Percentiles rank a stretch among this genome's conserved stretches.
These are phyloP conservation scores for Cystobasidium pallidum DNA, from an alignment of 1,284 basidiomycete genomes.

Conservation along the genomic window DNA sequence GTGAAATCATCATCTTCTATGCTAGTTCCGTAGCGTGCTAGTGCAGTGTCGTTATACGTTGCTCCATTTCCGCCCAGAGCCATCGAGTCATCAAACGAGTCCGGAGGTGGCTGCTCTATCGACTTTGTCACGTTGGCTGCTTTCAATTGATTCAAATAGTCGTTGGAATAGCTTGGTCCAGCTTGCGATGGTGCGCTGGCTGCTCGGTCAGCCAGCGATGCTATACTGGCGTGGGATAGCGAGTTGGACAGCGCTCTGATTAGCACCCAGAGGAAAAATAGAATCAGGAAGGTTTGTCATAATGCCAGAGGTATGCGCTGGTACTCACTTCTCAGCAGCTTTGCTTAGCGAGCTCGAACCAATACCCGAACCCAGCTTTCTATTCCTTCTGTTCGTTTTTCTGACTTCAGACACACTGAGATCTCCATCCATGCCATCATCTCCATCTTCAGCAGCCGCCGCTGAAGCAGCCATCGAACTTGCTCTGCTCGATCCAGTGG, in stretches of 20 bases:
- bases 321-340: conserved; percentile 37
- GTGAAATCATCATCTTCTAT: conserved; percentile 18
- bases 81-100: conserved; percentile 14
- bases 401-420: conserved; percentile 17
- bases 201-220: conserved; percentile 19
- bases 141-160: conserved; percentile 43
- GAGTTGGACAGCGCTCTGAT: conserved; percentile 27
- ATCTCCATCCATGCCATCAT: conserved; percentile 32
- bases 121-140: conserved; percentile 22
- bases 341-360: conserved; percentile 21
- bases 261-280: background rate
- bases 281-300: too few species aligned
- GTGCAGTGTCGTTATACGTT: background rate
- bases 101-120: background rate
- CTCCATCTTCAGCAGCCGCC: background rate
- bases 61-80: conserved; percentile 11
- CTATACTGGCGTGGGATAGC: conserved; percentile 30
- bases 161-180: conserved; percentile 35
- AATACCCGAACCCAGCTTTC: background rate
- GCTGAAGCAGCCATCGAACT: background rate
- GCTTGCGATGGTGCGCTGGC: conserved; percentile 13
- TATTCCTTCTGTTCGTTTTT: conserved; percentile 15
- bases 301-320: background rate
- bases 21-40: conserved; percentile 2
- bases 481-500: conserved; percentile 7